A percentile compares a stretch with the other conserved stretches of the same genome.
phyloP scores from a whole-genome alignment of 208 protist genomes.

The Vickermania ingenoplastis region DNA sequence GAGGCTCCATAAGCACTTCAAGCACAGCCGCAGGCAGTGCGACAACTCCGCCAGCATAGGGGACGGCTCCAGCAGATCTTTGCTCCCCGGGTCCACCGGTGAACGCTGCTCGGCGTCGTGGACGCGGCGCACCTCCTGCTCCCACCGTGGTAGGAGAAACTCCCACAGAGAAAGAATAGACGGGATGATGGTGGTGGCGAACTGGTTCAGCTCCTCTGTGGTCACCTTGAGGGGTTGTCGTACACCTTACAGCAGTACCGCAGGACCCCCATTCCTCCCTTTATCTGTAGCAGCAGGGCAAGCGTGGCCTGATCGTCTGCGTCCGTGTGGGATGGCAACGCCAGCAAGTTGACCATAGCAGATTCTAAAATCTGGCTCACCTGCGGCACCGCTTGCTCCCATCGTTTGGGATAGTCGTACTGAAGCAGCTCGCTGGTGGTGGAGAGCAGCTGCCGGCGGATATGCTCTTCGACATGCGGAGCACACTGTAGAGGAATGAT shows the following conservation, averaged over 20 bases:
- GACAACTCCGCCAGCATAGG: conserved; percentile 25
- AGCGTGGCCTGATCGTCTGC: background rate
- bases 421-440: conserved; percentile 49
- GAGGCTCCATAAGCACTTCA: conserved; percentile 65
- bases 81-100: conserved; percentile 7
- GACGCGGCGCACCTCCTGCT: conserved; percentile 11
- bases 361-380: conserved; percentile 31
- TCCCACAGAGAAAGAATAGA: conserved; percentile 39
- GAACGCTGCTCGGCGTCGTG: background rate
- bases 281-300: conserved; percentile 37
- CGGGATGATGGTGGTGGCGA: conserved; percentile 24
- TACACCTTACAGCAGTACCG: conserved; percentile 58
- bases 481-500: conserved; percentile 59
- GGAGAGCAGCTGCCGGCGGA: conserved; percentile 68
- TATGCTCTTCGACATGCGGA: conserved; percentile 46
- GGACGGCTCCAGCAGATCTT: conserved; percentile 22
- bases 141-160: conserved; percentile 33
- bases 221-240: conserved; percentile 41
- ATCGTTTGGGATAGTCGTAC: conserved; percentile 63
- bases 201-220: conserved; percentile 37
- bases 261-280: conserved; percentile 54
- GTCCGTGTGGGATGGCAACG: conserved; percentile 3
- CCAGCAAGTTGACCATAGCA: conserved; percentile 18
- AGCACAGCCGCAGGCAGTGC: conserved; percentile 58
- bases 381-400: conserved; percentile 56